Base-by-base conservation (phyloP, 176 grass and related monocot genomes). In the Oryza officinalis region DNA sequence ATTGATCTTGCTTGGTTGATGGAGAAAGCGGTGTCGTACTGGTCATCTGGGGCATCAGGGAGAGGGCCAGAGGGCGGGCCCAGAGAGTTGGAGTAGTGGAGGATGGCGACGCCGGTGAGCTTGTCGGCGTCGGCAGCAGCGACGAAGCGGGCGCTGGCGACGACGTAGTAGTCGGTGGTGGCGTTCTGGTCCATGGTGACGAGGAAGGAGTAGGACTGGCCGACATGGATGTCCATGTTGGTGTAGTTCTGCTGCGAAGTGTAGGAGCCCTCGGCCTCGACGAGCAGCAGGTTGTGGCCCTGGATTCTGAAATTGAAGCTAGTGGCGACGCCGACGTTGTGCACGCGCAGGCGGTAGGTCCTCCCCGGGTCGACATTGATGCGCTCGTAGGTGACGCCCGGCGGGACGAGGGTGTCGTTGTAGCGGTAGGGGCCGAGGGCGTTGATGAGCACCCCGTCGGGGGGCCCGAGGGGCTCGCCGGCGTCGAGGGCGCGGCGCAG, bases 1-100 rank as follows among this genome's bases (percentile, higher is more conserved):
- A 98, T 95, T 45, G 96, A 95, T 84, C 96, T 90, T 69, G 96
- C 96, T 72, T 98, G 96, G 71, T 98, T 98, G 75, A 98, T 95
- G 12, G 96, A 95, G 65, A 95, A 95, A 2, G 90, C 83, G 0
- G 90, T 93, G 85, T 98, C 96, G 72, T 81, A 86, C 91, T 89
- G 88, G 65, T 90, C 96, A 33, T 98, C 83, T 2, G 96, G 96
- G 26, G 91, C 85, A 78, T 93, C 91, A 1, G 93, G 96, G 18
- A 95, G 91, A 37, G 96, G 91, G 2, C 96, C 96, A 63, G 86
- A 93, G 38, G 92, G 85, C 22, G 92, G 87, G 11, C 80, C 87
- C 73, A 90, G 87, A 20, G 96, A 98, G 89, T 95, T 95, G 15
- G 90, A 93, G 80, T 98, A 98, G 63, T 98, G 96, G 23, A 98